Evolutionary conservation across 208 protist genomes (phyloP).

Genomic region (Acanthamoeba royreba): DNA sequence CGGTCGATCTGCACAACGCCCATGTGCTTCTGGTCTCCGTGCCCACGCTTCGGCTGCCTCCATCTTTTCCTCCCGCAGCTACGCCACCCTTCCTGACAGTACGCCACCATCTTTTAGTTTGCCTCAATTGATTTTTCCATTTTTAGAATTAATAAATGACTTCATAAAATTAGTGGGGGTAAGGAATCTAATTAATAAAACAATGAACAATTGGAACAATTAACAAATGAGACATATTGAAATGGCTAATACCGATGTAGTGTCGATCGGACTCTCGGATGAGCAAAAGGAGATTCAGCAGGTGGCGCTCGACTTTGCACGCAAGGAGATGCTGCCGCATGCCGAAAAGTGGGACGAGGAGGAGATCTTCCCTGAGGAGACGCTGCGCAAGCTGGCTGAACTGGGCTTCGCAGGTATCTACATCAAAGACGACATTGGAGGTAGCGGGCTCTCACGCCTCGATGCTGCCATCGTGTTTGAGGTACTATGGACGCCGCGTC

Average conservation of each 20-base stretch:
- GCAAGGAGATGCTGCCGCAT: slow-evolving; percentile 68
- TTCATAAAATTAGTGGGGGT: too few relatives aligned
- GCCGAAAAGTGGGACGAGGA: slow-evolving; percentile 79
- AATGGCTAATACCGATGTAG: too few relatives aligned
- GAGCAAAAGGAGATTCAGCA: neutral
- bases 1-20: too few relatives aligned
- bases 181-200: too few relatives aligned
- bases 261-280: neutral
- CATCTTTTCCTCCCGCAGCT: neutral
- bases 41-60: neutral
- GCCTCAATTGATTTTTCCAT: neutral
- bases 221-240: too few relatives aligned
- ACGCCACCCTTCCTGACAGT: neutral
- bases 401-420: slow-evolving; percentile 80
- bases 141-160: too few relatives aligned
- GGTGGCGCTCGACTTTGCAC: neutral
- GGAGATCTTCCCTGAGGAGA: slow-evolving; percentile 79
- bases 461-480: slow-evolving; percentile 81
- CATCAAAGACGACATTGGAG: slow-evolving; percentile 68
- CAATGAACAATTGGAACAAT: too few relatives aligned
- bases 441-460: slow-evolving; percentile 72
- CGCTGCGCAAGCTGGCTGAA: slow-evolving; percentile 65
- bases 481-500: too few relatives aligned
- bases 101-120: neutral
- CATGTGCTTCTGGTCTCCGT: neutral